These are phyloP conservation scores for Rhodotorula paludigena DNA, from an alignment of 768 basidiomycete species.

Conservation along the genomic window DNA sequence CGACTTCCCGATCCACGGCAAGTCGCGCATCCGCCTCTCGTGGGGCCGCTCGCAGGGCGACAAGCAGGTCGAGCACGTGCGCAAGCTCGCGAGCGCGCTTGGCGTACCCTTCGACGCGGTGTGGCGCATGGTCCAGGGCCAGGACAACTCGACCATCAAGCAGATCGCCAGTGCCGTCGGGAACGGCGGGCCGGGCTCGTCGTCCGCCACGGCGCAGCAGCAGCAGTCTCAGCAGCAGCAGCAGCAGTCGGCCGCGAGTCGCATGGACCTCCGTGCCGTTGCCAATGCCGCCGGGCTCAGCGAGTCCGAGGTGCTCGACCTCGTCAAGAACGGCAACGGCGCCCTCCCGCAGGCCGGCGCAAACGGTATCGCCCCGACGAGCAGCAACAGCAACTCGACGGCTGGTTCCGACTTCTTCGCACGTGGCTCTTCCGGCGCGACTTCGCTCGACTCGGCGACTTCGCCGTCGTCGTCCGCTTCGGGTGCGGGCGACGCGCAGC, in stretches of 20 bases:
- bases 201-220: background rate
- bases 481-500: background rate
- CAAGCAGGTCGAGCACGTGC: constrained; percentile 44
- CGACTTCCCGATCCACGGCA: constrained; percentile 88
- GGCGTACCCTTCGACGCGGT: constrained; percentile 43
- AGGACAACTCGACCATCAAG: constrained; percentile 43
- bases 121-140: constrained; percentile 43
- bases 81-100: constrained; percentile 41
- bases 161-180: constrained; percentile 42
- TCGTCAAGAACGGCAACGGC: constrained; percentile 23
- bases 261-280: constrained; percentile 38
- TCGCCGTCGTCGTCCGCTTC: background rate
- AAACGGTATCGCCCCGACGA: background rate
- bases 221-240: constrained; percentile 2
- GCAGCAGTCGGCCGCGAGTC: background rate
- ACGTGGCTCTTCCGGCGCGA: background rate
- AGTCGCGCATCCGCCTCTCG: constrained; percentile 71
- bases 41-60: constrained; percentile 78
- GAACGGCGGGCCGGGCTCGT: background rate
- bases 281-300: constrained; percentile 37
- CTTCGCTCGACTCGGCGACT: background rate
- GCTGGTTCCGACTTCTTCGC: constrained; percentile 23
- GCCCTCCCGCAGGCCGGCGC: background rate
- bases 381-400: constrained; percentile 1
- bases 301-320: constrained; percentile 37